Evolutionary conservation across 2,329 filamentous ascomycete genomes (phyloP).

Genomic region (Fusarium sacchari): DNA sequence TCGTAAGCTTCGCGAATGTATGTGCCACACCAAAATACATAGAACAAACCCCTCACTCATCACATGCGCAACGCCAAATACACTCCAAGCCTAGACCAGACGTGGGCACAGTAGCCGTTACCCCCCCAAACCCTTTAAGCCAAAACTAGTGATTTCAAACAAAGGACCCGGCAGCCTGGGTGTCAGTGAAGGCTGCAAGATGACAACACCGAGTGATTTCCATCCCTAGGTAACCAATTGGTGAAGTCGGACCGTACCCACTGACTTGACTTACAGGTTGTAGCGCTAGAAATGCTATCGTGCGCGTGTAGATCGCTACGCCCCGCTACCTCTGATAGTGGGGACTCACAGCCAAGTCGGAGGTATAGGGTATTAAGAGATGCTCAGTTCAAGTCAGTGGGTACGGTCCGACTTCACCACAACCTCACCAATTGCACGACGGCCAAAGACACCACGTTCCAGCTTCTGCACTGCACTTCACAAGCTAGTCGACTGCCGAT

Average conservation of each 20-base stretch:
- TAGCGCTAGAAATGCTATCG: too few species aligned
- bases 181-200: neutral
- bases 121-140: neutral
- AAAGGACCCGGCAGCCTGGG: neutral
- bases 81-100: neutral
- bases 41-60: constrained; percentile 7
- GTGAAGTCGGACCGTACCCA: too few species aligned
- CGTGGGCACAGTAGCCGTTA: neutral
- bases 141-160: neutral
- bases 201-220: constrained; percentile 7
- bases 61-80: constrained; percentile 12
- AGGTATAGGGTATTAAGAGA: too few species aligned
- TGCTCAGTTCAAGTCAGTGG: too few species aligned
- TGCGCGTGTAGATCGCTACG: too few species aligned
- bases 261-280: too few species aligned
- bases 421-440: neutral
- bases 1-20: neutral
- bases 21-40: neutral
- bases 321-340: too few species aligned
- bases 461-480: neutral
- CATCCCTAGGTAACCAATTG: too few species aligned
- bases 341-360: too few species aligned
- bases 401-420: too few species aligned
- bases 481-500: neutral
- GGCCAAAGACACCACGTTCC: constrained; percentile 3